phyloP scores from a whole-genome alignment of 257 asterid genomes.

The Ophiorrhiza pumila region DNA sequence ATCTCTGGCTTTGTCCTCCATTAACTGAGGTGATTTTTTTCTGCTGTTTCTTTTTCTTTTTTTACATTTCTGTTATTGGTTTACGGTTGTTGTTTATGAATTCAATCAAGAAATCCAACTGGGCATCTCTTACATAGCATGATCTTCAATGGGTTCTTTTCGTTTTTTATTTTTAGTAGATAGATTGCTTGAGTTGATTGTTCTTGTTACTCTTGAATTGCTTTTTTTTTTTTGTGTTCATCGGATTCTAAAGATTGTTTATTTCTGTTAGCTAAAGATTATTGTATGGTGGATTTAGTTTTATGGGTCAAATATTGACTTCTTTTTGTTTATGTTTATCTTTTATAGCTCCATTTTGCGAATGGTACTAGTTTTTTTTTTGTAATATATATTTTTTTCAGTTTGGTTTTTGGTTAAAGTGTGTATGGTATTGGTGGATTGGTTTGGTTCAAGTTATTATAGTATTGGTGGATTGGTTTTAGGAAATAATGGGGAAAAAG shows the following conservation, averaged over 20 bases:
- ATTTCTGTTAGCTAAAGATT: not conserved
- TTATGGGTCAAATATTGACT: not conserved
- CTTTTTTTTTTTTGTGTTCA: not conserved
- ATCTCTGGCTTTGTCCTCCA: conserved; percentile 1
- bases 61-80: not conserved
- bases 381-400: not conserved
- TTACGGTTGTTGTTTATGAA: not conserved
- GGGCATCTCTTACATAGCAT: conserved; percentile 10
- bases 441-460: too few relatives aligned
- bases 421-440: conserved; percentile 12
- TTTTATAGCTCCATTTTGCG: not conserved
- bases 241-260: not conserved
- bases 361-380: not conserved
- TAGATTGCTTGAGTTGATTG: conserved; percentile 20
- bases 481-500: conserved; percentile 81
- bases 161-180: conserved; percentile 7
- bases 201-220: conserved; percentile 6
- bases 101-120: conserved; percentile 2
- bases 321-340: not conserved
- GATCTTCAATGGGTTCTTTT: conserved; percentile 14
- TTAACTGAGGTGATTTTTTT: conserved; percentile 11
- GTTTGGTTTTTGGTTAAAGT: conserved; percentile 3
- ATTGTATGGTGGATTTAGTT: not conserved
- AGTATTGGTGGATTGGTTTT: conserved; percentile 18
- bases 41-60: not conserved